Base-by-base conservation (phyloP, 139 green algal genomes). In the Chlamydomonas sphaeroides region DNA sequence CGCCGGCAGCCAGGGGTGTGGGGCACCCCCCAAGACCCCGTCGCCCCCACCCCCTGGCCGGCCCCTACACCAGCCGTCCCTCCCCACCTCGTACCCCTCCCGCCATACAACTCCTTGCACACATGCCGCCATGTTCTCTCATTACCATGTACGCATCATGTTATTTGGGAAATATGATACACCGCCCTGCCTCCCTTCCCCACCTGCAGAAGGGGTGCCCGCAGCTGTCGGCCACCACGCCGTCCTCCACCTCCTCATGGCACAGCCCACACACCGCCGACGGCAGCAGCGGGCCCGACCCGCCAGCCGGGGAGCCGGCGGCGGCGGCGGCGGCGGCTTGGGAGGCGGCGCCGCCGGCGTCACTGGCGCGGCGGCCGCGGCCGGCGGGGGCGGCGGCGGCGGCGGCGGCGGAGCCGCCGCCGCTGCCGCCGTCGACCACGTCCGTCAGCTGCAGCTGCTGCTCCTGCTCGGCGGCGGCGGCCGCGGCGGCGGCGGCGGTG, bases 171-270 rank as follows among this genome's bases (percentile, higher is more conserved):
- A n/a, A n/a, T n/a, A n/a, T n/a, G n/a, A n/a, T n/a, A n/a, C n/a
- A n/a, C n/a, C n/a, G n/a, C n/a, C n/a, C n/a, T n/a, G n/a, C n/a
- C n/a, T n/a, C n/a, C n/a, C n/a, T n/a, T n/a, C n/a, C n/a, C n/a
- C n/a, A n/a, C n/a, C n/a, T 86, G 89, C 95, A 98, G 87, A 98
- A 98, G 41, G 72, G n/a, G 79, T 98, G 94, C 25, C 89, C 88
- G 84, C 95, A 98, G 5, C 26, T 79, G 38, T 83, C 78, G 38
- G 85, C 78, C 35, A 86, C 72, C 76, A 95, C 85, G 3, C 75
- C 61, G 68, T 95, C 90, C 78, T 98, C 94, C 7, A 89, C 30
- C 11, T 92, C 91, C 49, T 98, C 95, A 61, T 93, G 88, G 83
- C 95, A 98, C 38, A 98, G 68, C 23, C 72, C 89, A 80, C 95